Percentiles rank a stretch among this genome's conserved stretches.
These are phyloP conservation scores for Trebouxia gelatinosa DNA, from an alignment of 163 green algal genomes.

Conservation along the genomic window DNA sequence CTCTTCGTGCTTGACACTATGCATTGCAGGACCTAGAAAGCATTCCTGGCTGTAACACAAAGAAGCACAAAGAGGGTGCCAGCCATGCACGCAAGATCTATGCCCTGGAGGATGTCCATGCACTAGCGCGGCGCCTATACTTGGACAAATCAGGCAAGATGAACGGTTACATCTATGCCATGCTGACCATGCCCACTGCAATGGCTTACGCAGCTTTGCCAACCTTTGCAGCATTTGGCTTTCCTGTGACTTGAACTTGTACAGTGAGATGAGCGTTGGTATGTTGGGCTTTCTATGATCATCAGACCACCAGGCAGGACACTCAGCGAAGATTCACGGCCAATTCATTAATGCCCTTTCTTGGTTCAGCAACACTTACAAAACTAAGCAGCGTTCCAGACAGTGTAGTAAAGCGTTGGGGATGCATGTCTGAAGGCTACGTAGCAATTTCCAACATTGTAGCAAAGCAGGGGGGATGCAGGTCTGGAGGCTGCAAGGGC, in stretches of 20 bases:
- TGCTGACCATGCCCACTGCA: background rate
- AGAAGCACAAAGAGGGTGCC: background rate
- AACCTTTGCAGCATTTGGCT: background rate
- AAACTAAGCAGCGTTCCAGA: background rate
- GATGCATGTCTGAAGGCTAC: background rate
- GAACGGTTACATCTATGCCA: background rate
- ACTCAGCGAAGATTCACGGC: no score
- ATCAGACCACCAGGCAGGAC: background rate
- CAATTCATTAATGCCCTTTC: no score
- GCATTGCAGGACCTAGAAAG: background rate
- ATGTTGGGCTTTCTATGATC: background rate
- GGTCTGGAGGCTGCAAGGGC: background rate
- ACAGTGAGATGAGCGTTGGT: background rate
- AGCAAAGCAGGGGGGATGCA: background rate
- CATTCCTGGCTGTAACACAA: background rate
- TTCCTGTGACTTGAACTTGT: background rate
- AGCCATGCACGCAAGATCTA: background rate
- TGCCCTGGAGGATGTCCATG: constrained; percentile 8
- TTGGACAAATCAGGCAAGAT: background rate
- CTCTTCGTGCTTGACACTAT: no score
- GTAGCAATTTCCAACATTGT: no score
- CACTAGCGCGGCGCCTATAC: background rate
- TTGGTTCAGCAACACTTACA: background rate
- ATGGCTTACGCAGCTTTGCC: background rate
- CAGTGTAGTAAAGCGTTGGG: background rate